Percentiles rank a stretch among this genome's conserved stretches.
phyloP scores from a whole-genome alignment of 2,329 filamentous ascomycete genomes.

The Capronia epimyces region DNA sequence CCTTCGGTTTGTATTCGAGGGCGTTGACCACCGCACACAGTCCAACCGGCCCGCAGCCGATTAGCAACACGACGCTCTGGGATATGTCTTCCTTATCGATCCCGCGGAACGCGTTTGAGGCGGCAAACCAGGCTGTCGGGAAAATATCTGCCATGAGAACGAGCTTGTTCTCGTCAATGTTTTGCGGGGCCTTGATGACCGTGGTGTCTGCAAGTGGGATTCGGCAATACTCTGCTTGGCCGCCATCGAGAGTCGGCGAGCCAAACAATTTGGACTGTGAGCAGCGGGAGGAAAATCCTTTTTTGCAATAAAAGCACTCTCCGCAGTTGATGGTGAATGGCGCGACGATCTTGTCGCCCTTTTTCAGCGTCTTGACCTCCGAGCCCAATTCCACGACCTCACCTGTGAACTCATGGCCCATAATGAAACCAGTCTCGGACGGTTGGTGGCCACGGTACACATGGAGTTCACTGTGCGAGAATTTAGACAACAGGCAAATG shows the following conservation, averaged over 20 bases:
- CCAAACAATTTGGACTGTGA: slow-evolving; percentile 66
- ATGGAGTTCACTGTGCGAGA: slow-evolving; percentile 69
- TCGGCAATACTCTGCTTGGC: slow-evolving; percentile 75
- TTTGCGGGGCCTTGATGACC: slow-evolving; percentile 65
- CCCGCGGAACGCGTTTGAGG: slow-evolving; percentile 67
- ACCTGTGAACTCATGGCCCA: slow-evolving; percentile 81
- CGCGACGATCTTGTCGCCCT: slow-evolving; percentile 73
- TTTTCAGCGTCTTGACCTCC: slow-evolving; percentile 61
- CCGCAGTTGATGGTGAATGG: slow-evolving; percentile 78
- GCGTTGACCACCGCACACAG: slow-evolving; percentile 77
- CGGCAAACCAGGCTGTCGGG: slow-evolving; percentile 76
- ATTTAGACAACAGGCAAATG: not conserved
- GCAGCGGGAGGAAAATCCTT: slow-evolving; percentile 72
- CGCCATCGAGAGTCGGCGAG: slow-evolving; percentile 63
- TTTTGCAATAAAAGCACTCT: slow-evolving; percentile 78
- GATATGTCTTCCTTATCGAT: slow-evolving; percentile 53
- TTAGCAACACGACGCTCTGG: slow-evolving; percentile 67
- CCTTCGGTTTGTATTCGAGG: slow-evolving; percentile 66
- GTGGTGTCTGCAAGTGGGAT: slow-evolving; percentile 77
- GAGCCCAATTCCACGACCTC: slow-evolving; percentile 62
- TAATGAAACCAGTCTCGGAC: slow-evolving; percentile 59
- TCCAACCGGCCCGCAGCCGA: slow-evolving; percentile 82
- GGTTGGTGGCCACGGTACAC: slow-evolving; percentile 77
- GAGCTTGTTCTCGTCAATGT: slow-evolving; percentile 66
- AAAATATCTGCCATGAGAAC: slow-evolving; percentile 93